These are phyloP conservation scores for Aquilaria sinensis DNA, from an alignment of 345 rosid species.

Conservation along the genomic window DNA sequence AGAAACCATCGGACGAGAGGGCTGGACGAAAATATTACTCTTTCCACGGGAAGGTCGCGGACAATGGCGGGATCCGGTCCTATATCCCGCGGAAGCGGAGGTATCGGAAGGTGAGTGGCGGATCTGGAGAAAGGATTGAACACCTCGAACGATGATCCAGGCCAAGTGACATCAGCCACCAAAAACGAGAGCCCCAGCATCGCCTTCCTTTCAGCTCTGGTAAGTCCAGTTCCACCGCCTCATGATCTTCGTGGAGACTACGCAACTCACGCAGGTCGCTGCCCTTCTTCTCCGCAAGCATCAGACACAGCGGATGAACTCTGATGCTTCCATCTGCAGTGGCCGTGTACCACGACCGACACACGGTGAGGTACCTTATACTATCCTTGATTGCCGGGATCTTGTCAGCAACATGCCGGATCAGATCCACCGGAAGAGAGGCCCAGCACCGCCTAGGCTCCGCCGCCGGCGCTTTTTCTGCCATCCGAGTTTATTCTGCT, in stretches of 20 bases:
- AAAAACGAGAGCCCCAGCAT: background rate
- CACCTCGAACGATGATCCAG: background rate
- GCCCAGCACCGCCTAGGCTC: no score
- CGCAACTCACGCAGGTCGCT: background rate
- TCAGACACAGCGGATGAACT: background rate
- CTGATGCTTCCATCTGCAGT: background rate
- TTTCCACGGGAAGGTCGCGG: background rate
- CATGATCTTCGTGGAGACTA: no score
- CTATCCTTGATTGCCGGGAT: background rate
- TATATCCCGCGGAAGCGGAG: background rate
- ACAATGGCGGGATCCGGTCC: no score
- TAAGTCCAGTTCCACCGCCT: background rate
- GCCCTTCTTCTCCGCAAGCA: background rate
- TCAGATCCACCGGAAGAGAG: background rate
- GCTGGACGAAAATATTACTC: background rate
- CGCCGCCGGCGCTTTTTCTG: no score
- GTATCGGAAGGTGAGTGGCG: background rate
- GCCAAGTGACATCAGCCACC: background rate
- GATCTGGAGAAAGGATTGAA: background rate
- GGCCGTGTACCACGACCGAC: background rate
- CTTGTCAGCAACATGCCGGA: background rate
- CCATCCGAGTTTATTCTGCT: no score
- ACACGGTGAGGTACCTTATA: background rate
- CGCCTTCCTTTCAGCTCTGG: background rate
- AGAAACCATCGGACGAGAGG: background rate